A percentile compares a stretch with the other conserved stretches of the same genome.
phyloP scores from a whole-genome alignment of 2,329 filamentous ascomycete species.

The Colletotrichum sp. region DNA sequence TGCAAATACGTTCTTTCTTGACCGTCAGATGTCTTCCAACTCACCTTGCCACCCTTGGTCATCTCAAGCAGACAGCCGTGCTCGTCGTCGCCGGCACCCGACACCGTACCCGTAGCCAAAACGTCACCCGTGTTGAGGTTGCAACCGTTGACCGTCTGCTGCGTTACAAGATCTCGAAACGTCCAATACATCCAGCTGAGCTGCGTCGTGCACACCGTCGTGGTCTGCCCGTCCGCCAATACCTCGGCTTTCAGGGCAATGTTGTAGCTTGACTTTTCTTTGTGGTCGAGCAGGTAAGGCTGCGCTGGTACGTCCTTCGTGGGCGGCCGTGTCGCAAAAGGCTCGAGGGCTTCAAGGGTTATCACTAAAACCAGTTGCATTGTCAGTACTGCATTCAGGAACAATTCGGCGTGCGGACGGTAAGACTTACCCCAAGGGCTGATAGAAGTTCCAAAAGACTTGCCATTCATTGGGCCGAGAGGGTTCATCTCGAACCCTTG shows the following conservation, averaged over 20 bases:
- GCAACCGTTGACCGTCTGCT: conserved; percentile 41
- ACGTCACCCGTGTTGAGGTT: conserved; percentile 44
- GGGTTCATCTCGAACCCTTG: conserved; percentile 66
- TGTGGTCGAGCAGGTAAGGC: conserved; percentile 37
- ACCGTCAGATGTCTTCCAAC: conserved; percentile 32
- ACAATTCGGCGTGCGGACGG: neutral
- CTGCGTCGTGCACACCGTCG: conserved; percentile 32
- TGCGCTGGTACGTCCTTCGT: conserved; percentile 24
- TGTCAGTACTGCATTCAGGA: neutral
- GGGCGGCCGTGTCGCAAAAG: conserved; percentile 53
- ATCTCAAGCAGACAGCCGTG: conserved; percentile 47
- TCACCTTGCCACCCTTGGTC: conserved; percentile 38
- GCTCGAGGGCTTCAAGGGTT: conserved; percentile 63
- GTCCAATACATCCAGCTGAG: conserved; percentile 43
- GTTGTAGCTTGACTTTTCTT: conserved; percentile 38
- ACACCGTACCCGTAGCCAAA: conserved; percentile 47
- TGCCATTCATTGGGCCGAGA: conserved; percentile 65
- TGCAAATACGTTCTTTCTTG: conserved; percentile 38
- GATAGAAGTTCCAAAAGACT: conserved; percentile 64
- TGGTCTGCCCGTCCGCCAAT: conserved; percentile 23
- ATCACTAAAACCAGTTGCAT: conserved; percentile 40
- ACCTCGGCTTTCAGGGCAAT: conserved; percentile 35
- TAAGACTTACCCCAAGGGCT: conserved; percentile 54
- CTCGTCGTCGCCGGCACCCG: conserved; percentile 33
- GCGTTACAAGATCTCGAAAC: conserved; percentile 39